Evolutionary conservation across 805 yeast species (phyloP).

Genomic region (Wickerhamiella spandovensis): DNA sequence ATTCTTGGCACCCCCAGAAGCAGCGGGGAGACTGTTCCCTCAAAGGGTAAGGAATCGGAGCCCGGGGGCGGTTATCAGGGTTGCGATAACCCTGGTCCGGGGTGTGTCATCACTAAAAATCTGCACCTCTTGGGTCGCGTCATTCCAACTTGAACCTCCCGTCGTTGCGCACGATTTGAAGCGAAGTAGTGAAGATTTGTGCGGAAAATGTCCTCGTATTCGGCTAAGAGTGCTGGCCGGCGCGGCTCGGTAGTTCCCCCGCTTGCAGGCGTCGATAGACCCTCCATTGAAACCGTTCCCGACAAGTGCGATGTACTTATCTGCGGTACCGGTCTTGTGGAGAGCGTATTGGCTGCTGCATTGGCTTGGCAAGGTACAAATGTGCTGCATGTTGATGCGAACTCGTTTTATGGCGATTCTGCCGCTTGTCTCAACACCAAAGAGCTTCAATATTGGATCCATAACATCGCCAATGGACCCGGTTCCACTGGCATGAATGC

Average conservation of each 20-base stretch:
- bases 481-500: conserved; percentile 44
- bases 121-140: conserved; percentile 1
- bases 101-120: conserved; percentile 2
- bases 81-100: neutral
- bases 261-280: conserved; percentile 26
- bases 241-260: conserved; percentile 29
- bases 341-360: conserved; percentile 82
- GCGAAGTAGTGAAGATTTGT: neutral
- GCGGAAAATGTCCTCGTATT: conserved; percentile 25
- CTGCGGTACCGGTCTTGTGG: conserved; percentile 85
- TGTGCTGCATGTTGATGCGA: conserved; percentile 78
- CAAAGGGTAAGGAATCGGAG: neutral
- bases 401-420: conserved; percentile 79
- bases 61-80: neutral
- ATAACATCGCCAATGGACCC: conserved; percentile 41
- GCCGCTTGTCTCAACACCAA: conserved; percentile 77
- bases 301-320: conserved; percentile 78
- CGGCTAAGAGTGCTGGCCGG: conserved; percentile 26
- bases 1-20: neutral
- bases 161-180: neutral
- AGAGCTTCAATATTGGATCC: conserved; percentile 74
- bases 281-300: conserved; percentile 26
- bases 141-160: neutral
- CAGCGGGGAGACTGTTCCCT: too few species aligned
- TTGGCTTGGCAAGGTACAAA: conserved; percentile 97